Evolutionary conservation across 257 asterid species (phyloP).

Genomic region (Orobanche coerulescens): DNA sequence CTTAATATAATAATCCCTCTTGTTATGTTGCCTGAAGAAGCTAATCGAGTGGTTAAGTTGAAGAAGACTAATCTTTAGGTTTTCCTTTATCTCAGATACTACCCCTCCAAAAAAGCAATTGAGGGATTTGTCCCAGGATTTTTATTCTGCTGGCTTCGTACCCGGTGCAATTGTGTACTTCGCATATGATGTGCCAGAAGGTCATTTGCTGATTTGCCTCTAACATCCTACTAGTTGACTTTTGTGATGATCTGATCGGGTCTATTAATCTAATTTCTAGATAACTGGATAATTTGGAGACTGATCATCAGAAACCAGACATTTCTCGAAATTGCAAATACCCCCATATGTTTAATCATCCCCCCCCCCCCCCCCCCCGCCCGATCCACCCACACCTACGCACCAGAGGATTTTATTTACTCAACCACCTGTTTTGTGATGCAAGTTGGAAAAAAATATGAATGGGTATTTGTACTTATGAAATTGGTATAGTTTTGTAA

Average conservation of each 20-base stretch:
- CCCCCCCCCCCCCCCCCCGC: too few species aligned
- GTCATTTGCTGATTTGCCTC: conserved; percentile 21
- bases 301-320: background rate
- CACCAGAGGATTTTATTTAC: too few species aligned
- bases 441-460: background rate
- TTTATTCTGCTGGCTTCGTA: conserved; percentile 75
- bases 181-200: conserved; percentile 54
- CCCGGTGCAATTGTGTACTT: conserved; percentile 97
- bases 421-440: background rate
- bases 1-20: background rate
- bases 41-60: background rate
- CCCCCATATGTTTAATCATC: too few species aligned
- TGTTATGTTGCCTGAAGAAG: conserved; percentile 7
- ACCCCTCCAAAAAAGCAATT: conserved; percentile 90
- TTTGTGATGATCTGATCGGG: background rate
- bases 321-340: background rate
- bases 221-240: background rate
- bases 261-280: background rate
- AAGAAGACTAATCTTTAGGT: background rate
- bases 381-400: too few species aligned
- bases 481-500: background rate
- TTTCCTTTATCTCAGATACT: conserved; percentile 48
- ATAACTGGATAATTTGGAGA: background rate
- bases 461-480: background rate
- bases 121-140: conserved; percentile 65